Evolutionary conservation across 177 flowering plant species (phyloP).

Genomic region (Vitis hybrid): DNA sequence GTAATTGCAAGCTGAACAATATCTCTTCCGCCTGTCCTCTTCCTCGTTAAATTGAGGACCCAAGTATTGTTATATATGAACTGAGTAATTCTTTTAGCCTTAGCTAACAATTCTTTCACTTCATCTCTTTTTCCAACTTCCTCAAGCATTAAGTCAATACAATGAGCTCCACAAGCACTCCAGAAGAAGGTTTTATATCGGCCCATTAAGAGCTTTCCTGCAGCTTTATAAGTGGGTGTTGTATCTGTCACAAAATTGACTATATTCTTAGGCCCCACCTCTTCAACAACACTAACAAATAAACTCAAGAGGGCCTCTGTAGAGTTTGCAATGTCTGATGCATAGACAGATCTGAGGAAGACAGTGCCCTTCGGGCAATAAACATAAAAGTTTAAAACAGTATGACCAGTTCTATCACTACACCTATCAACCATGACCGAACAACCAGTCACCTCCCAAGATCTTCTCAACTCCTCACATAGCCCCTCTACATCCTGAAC

Average conservation of each 20-base stretch:
- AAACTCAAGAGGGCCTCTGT: slow-evolving; percentile 29
- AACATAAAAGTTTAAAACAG: slow-evolving; percentile 32
- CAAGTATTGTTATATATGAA: slow-evolving; percentile 38
- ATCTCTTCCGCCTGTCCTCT: slow-evolving; percentile 40
- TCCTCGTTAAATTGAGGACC: slow-evolving; percentile 38
- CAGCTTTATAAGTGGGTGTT: slow-evolving; percentile 30
- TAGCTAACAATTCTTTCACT: slow-evolving; percentile 26
- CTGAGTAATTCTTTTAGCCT: slow-evolving; percentile 39
- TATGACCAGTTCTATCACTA: slow-evolving; percentile 24
- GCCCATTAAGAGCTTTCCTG: slow-evolving; percentile 33
- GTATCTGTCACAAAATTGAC: slow-evolving; percentile 44
- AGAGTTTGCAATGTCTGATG: slow-evolving; percentile 25
- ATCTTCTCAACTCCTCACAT: slow-evolving; percentile 20
- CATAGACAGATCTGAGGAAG: slow-evolving; percentile 51
- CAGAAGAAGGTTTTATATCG: slow-evolving; percentile 40
- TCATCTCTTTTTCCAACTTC: slow-evolving; percentile 30
- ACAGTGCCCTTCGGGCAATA: slow-evolving; percentile 47
- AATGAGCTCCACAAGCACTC: slow-evolving; percentile 42
- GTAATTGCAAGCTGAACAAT: slow-evolving; percentile 33
- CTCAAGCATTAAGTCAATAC: slow-evolving; percentile 41
- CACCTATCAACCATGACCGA: slow-evolving; percentile 49
- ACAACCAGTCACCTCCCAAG: slow-evolving; percentile 59
- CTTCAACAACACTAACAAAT: slow-evolving; percentile 40
- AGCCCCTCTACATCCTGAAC: slow-evolving; percentile 15
- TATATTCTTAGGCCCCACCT: slow-evolving; percentile 45